Evolutionary conservation across 495 filamentous ascomycete genomes (phyloP), one percentile per base, ranked within the genome.

Genomic region (Amorphotheca resinae): DNA sequence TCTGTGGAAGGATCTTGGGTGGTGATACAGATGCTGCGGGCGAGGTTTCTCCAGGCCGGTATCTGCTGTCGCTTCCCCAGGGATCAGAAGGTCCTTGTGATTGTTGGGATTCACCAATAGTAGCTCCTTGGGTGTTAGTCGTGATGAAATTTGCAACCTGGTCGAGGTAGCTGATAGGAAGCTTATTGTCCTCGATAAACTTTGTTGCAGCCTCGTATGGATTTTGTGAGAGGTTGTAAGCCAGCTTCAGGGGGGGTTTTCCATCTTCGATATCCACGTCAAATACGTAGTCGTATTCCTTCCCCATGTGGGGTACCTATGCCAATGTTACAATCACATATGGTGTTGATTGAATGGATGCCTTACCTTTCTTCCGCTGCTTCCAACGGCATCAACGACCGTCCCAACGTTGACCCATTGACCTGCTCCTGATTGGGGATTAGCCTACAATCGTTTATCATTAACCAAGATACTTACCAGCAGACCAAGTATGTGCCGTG

Each of bases 211-310:
- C 80, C 45, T 94, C 82, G 58, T 93, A 96, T 2, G 87, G 87
- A 57, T 95, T 95, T 57, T 95, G 81, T 4, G 81, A 83, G 30
- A 83, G 68, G 57, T 99, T 95, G 58, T 84, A 96, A 1, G 93
- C 89, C 22, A 99, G 69, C 55, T 96, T 96, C 23, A 96, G 70
- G 2, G 91, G 77, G 22, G 93, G 93, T 50, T 89, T 86, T 28
- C 91, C 93, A 48, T 96, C 93, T 56, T 95, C 83, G 44, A 96
- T 89, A 53, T 95, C 93, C 20, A 99, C 91, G 56, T 96, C 89
- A 50, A 96, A 99, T 37, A 99, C 93, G 58, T 84, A 95, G 53
- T 99, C 93, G 57, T 93, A 99, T 42, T 94, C 84, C 58, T 88
- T 77, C 17, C 93, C 93, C 1, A 79, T 59, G 55, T 88, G 83